Evolutionary conservation across 768 basidiomycete genomes (phyloP).

Genomic region (Lactarius trivialis): DNA sequence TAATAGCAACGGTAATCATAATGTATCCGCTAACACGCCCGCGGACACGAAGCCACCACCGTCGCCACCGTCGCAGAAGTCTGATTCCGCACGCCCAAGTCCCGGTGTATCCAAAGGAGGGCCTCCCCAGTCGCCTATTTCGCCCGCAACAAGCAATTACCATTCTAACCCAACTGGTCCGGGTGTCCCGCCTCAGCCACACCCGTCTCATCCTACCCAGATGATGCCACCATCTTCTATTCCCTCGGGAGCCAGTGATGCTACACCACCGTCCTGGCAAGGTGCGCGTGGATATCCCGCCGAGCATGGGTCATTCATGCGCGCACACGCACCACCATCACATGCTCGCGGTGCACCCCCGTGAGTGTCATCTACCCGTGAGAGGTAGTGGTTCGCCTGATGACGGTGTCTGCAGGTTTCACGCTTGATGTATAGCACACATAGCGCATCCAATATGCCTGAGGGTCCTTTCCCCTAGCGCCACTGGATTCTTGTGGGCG

Average conservation of each 20-base stretch:
- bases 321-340: slow-evolving; percentile 15
- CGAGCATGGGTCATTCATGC: slow-evolving; percentile 18
- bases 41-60: slow-evolving; percentile 13
- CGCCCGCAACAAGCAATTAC: slow-evolving; percentile 8
- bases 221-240: slow-evolving; percentile 20
- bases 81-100: slow-evolving; percentile 16
- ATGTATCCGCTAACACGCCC: background rate
- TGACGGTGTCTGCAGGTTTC: slow-evolving; percentile 1
- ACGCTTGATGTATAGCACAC: slow-evolving; percentile 3
- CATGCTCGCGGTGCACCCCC: slow-evolving; percentile 16
- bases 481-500: background rate
- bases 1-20: slow-evolving; percentile 4
- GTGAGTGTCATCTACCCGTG: slow-evolving; percentile 1
- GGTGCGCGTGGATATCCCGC: slow-evolving; percentile 12
- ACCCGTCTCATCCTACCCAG: slow-evolving; percentile 9
- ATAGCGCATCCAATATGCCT: background rate
- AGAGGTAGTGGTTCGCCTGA: background rate
- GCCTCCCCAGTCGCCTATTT: slow-evolving; percentile 16
- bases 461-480: background rate
- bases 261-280: slow-evolving; percentile 5
- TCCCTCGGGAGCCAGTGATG: slow-evolving; percentile 8
- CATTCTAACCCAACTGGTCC: slow-evolving; percentile 16
- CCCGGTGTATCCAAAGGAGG: slow-evolving; percentile 19
- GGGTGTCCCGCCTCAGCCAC: slow-evolving; percentile 13
- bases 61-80: slow-evolving; percentile 12